Evolutionary conservation across 805 yeast genomes (phyloP).

Genomic region (Cephaloascus albidus): DNA sequence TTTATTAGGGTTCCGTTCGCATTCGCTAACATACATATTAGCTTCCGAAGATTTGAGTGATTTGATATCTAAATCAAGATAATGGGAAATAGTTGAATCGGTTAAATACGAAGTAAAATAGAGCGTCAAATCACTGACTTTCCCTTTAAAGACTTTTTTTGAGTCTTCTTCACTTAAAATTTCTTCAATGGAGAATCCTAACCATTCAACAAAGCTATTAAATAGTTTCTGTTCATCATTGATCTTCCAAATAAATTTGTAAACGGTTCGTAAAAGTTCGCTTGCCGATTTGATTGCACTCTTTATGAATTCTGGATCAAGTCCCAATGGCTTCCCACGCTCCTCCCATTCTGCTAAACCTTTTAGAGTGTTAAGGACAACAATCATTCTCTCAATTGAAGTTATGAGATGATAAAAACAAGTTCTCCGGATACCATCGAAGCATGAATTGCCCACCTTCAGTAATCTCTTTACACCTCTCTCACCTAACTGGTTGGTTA

Average conservation of each 20-base stretch:
- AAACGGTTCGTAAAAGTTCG: constrained; percentile 19
- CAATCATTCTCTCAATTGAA: constrained; percentile 43
- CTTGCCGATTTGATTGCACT: constrained; percentile 6
- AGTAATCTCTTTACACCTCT: constrained; percentile 51
- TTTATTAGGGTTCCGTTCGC: no score
- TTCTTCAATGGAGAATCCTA: constrained; percentile 23
- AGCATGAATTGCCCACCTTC: constrained; percentile 37
- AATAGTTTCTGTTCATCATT: constrained; percentile 38
- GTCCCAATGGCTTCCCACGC: background rate
- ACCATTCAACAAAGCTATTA: constrained; percentile 36
- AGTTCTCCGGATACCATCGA: constrained; percentile 38
- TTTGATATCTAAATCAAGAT: background rate
- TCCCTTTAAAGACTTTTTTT: constrained; percentile 3
- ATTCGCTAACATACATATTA: no score
- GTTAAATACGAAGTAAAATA: constrained; percentile 20
- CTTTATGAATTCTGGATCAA: background rate
- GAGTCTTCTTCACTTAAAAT: constrained; percentile 28
- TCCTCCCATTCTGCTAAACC: constrained; percentile 30
- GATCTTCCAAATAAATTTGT: constrained; percentile 28
- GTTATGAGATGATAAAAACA: constrained; percentile 43
- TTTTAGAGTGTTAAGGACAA: constrained; percentile 31
- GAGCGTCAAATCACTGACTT: constrained; percentile 8
- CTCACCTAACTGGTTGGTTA: constrained; percentile 59
- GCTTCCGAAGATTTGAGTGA: background rate
- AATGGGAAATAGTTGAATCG: constrained; percentile 5